Conservation (phyloP, 306 rosid genomes). For the Prunus dulcis region DNA sequence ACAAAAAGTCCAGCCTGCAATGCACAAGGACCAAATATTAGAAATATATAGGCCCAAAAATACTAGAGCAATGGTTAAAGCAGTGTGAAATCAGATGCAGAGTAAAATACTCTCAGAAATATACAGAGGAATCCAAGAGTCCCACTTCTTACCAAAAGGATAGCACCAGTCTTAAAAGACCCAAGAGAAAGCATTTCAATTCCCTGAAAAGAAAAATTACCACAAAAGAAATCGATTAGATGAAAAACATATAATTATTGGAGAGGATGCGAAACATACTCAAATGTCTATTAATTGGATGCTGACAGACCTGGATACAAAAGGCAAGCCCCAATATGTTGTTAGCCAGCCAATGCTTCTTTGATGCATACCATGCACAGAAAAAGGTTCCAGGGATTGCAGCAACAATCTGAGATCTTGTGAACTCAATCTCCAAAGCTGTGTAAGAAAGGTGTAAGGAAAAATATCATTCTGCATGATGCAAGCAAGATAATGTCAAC, state of each 20-base stretch:
- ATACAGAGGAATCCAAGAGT: not conserved
- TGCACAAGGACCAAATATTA: slow-evolving; percentile 1
- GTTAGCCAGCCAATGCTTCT: slow-evolving; percentile 98
- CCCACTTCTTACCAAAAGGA: slow-evolving; percentile 73
- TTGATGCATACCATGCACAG: slow-evolving; percentile 93
- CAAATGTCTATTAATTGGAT: not conserved
- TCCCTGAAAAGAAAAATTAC: slow-evolving; percentile 57
- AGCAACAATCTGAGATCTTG: slow-evolving; percentile 86
- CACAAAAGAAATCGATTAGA: not conserved
- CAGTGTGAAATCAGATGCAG: not conserved
- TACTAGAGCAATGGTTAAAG: not conserved
- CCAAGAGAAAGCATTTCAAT: slow-evolving; percentile 99
- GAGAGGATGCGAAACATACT: not conserved
- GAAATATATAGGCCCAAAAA: too few relatives aligned
- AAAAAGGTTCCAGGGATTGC: slow-evolving; percentile 93
- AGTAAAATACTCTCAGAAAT: not conserved
- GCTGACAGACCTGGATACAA: slow-evolving; percentile 83
- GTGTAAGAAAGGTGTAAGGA: slow-evolving; percentile 59
- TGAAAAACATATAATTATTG: not conserved
- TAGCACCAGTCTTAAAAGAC: slow-evolving; percentile 97
- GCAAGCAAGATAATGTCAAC: slow-evolving; percentile 46
- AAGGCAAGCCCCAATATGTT: slow-evolving; percentile 91
- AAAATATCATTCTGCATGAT: slow-evolving; percentile 63
- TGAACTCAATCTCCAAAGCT: slow-evolving; percentile 97
- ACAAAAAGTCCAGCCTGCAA: slow-evolving; percentile 93